These are phyloP conservation scores for Citrus mangshanensis DNA, from an alignment of 345 rosid species.

Conservation along the genomic window DNA sequence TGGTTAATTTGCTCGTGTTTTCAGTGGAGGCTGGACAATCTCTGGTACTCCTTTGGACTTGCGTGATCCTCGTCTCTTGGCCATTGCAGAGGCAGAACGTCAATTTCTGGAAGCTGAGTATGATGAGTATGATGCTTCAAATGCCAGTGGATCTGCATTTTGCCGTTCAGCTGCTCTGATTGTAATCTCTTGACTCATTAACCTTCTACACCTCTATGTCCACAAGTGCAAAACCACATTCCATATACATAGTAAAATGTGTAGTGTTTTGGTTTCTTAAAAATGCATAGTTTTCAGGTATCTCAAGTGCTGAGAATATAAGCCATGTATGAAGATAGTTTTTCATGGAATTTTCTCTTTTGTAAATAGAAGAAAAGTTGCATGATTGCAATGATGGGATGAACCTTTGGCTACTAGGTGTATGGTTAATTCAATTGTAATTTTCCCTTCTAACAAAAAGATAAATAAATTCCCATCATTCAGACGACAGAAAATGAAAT, in stretches of 20 bases:
- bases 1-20: slow-evolving; percentile 12
- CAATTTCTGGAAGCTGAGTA: slow-evolving; percentile 83
- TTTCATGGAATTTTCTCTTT: neutral
- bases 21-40: slow-evolving; percentile 89
- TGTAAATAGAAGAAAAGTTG: neutral
- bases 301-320: neutral
- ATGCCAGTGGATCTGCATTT: slow-evolving; percentile 83
- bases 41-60: slow-evolving; percentile 78
- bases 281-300: neutral
- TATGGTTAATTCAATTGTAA: neutral
- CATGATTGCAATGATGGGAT: neutral
- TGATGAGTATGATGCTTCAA: slow-evolving; percentile 77
- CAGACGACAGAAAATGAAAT: neutral
- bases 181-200: slow-evolving; percentile 37
- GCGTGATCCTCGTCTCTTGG: slow-evolving; percentile 79
- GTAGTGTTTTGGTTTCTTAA: neutral
- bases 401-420: neutral
- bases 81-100: slow-evolving; percentile 89
- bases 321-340: neutral
- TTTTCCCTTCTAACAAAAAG: slow-evolving; percentile 1
- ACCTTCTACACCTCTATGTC: neutral
- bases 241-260: neutral
- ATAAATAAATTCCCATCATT: neutral
- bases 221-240: neutral
- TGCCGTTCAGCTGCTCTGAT: slow-evolving; percentile 87